These are phyloP conservation scores for Chimonanthus salicifolius DNA, from an alignment of 164 flowering plant genomes.

Conservation along the genomic window DNA sequence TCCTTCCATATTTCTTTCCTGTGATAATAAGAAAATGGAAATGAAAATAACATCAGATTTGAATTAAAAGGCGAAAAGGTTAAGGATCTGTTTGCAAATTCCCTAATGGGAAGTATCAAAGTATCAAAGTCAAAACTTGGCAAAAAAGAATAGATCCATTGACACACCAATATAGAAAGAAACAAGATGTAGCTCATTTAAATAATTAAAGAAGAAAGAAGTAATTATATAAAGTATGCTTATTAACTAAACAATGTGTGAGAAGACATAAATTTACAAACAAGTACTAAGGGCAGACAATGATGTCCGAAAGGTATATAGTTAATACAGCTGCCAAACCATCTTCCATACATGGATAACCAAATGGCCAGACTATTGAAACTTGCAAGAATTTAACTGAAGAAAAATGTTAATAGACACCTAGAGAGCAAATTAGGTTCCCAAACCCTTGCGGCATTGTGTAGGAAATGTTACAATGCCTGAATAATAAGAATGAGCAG, in stretches of 20 bases:
- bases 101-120: neutral
- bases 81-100: neutral
- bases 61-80: neutral
- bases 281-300: neutral
- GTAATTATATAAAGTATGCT: neutral
- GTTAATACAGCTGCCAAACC: no score
- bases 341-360: no score
- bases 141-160: neutral
- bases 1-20: conserved; percentile 74
- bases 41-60: neutral
- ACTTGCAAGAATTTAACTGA: no score
- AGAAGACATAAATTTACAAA: neutral
- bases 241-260: neutral
- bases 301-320: neutral
- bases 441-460: no score
- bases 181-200: neutral
- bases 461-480: no score
- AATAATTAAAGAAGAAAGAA: neutral
- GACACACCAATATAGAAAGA: neutral
- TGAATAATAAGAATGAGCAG: neutral
- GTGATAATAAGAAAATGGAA: conserved; percentile 17
- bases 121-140: neutral
- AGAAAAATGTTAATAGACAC: no score
- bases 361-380: no score
- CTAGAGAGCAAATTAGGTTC: no score